These are phyloP conservation scores for Arxiozyma bovina DNA, from an alignment of 1,139 yeast genomes.

Conservation along the genomic window DNA sequence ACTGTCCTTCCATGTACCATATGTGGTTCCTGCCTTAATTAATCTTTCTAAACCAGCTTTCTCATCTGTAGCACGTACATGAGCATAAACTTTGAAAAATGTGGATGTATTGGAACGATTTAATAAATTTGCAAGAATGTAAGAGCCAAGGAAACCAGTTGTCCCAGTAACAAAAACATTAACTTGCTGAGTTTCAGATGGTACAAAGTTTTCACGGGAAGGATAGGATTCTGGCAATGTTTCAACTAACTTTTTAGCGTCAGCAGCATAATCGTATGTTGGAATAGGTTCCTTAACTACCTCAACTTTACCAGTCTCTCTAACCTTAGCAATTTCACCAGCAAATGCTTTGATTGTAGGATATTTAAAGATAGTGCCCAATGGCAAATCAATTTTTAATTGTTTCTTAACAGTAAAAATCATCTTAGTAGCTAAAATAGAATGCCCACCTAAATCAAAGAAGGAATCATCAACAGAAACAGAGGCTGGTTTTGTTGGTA, in stretches of 20 bases:
- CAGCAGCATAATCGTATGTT: constrained; percentile 51
- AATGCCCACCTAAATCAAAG: constrained; percentile 97
- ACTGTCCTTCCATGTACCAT: constrained; percentile 67
- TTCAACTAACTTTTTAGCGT: constrained; percentile 53
- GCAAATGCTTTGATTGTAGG: constrained; percentile 83
- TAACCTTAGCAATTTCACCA: constrained; percentile 48
- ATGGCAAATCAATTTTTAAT: constrained; percentile 71
- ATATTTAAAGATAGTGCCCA: constrained; percentile 79
- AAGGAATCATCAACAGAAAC: constrained; percentile 76
- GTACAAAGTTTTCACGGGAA: constrained; percentile 25
- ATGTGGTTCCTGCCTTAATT: constrained; percentile 66
- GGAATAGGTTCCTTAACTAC: constrained; percentile 27
- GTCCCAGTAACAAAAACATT: constrained; percentile 88
- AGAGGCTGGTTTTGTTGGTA: constrained; percentile 78
- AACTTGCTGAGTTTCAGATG: constrained; percentile 34
- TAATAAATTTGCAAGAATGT: constrained; percentile 67
- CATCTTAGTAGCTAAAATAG: constrained; percentile 94
- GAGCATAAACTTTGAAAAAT: constrained; percentile 62
- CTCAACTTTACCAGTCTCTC: constrained; percentile 11
- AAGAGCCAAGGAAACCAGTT: constrained; percentile 94
- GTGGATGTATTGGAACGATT: constrained; percentile 37
- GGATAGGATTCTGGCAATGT: constrained; percentile 39
- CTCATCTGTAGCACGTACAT: constrained; percentile 74
- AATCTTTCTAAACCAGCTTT: constrained; percentile 69
- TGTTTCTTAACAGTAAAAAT: constrained; percentile 81